A percentile compares a stretch with the other conserved stretches of the same genome.
Evolutionary conservation across 2,329 filamentous ascomycete species (phyloP).

Genomic region (Pseudogymnoascus sp.): DNA sequence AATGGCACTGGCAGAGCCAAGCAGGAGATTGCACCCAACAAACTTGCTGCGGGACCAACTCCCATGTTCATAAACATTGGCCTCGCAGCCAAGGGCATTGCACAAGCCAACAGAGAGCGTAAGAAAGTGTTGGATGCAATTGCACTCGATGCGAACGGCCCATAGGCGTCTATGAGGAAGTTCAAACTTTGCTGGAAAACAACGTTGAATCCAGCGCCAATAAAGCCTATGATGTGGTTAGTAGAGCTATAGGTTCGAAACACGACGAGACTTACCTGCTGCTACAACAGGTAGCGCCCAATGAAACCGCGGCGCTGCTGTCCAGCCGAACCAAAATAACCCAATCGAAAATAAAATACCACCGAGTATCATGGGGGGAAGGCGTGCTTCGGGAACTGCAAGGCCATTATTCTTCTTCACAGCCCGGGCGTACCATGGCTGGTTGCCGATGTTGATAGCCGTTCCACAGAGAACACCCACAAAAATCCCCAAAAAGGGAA

Average conservation of each 20-base stretch:
- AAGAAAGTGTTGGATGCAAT: slow-evolving; percentile 38
- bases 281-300: slow-evolving; percentile 20
- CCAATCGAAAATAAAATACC: slow-evolving; percentile 24
- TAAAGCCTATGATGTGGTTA: slow-evolving; percentile 24
- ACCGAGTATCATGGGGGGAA: slow-evolving; percentile 41
- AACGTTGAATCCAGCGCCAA: slow-evolving; percentile 26
- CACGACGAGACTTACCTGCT: slow-evolving; percentile 21
- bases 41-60: too few relatives aligned
- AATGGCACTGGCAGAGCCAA: too few relatives aligned
- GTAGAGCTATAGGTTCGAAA: slow-evolving; percentile 28
- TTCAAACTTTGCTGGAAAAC: slow-evolving; percentile 28
- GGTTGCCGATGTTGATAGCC: slow-evolving; percentile 37
- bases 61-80: slow-evolving; percentile 10
- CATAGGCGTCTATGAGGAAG: slow-evolving; percentile 36
- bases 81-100: slow-evolving; percentile 35
- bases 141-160: slow-evolving; percentile 39
- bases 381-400: slow-evolving; percentile 37
- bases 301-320: slow-evolving; percentile 20
- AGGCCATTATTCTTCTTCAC: slow-evolving; percentile 30
- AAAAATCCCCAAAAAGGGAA: slow-evolving; percentile 48
- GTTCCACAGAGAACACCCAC: slow-evolving; percentile 40
- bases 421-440: slow-evolving; percentile 22
- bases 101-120: slow-evolving; percentile 38
- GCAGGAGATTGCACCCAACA: too few relatives aligned
- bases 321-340: slow-evolving; percentile 28